These are phyloP conservation scores for Dactylis glomerata DNA, from an alignment of 176 grass and related monocot species.

Conservation along the genomic window DNA sequence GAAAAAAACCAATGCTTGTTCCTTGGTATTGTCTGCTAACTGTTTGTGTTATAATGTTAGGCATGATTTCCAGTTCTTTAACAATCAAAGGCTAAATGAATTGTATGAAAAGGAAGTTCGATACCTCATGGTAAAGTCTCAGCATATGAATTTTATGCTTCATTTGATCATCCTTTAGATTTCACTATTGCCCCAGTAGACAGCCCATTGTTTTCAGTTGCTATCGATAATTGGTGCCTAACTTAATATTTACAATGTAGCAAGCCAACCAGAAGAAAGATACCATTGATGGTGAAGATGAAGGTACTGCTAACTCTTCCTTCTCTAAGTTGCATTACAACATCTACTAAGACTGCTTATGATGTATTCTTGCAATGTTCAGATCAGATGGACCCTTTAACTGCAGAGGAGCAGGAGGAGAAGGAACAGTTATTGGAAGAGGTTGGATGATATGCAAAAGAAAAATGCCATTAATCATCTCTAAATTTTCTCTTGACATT, in stretches of 20 bases:
- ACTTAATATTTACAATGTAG: constrained; percentile 43
- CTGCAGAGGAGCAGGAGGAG: constrained; percentile 83
- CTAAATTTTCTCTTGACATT: not conserved
- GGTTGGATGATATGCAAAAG: constrained; percentile 33
- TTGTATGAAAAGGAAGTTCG: constrained; percentile 99
- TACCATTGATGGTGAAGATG: constrained; percentile 91
- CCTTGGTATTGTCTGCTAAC: constrained; percentile 9
- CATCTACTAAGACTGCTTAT: constrained; percentile 28
- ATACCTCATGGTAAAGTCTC: constrained; percentile 76
- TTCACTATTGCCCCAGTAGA: not conserved
- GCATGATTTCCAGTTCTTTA: constrained; percentile 99
- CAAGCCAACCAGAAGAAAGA: constrained; percentile 92
- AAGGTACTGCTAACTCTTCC: constrained; percentile 50
- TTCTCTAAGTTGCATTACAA: constrained; percentile 8
- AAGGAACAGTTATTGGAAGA: constrained; percentile 82
- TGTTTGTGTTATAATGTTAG: constrained; percentile 29
- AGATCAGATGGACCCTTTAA: constrained; percentile 84
- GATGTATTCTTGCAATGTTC: constrained; percentile 30
- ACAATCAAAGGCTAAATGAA: constrained; percentile 87
- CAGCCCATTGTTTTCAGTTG: constrained; percentile 2
- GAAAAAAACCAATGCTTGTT: not conserved
- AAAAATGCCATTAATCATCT: not conserved
- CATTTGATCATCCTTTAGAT: not conserved
- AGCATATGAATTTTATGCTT: not conserved
- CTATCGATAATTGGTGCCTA: constrained; percentile 16